phyloP scores from a whole-genome alignment of 208 protist genomes.

The Trypanosoma caninum region DNA sequence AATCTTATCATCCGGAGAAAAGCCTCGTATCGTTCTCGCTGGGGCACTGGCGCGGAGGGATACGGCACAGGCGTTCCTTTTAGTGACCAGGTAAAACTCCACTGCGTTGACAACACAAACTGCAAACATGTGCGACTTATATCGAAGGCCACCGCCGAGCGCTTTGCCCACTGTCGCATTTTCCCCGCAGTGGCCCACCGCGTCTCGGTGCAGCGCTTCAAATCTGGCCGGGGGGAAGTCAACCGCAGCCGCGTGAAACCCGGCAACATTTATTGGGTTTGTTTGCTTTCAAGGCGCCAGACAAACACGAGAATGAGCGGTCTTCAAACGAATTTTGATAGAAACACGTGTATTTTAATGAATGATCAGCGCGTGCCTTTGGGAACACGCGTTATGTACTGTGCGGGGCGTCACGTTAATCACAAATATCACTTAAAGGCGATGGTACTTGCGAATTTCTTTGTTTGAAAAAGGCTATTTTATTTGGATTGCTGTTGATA shows the following conservation, averaged over 20 bases:
- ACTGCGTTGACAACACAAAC: constrained; percentile 93
- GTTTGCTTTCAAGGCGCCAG: constrained; percentile 83
- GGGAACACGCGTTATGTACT: constrained; percentile 90
- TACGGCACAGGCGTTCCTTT: constrained; percentile 79
- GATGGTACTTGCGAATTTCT: constrained; percentile 91
- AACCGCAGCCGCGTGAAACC: constrained; percentile 78
- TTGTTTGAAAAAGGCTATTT: constrained; percentile 55
- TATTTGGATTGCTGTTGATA: neutral
- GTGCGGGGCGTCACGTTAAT: constrained; percentile 89
- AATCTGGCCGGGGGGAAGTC: constrained; percentile 65
- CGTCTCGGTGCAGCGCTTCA: constrained; percentile 89
- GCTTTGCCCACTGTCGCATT: constrained; percentile 86
- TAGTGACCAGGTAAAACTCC: constrained; percentile 87
- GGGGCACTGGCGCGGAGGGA: constrained; percentile 83
- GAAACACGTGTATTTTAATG: constrained; percentile 91
- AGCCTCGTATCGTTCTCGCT: constrained; percentile 78
- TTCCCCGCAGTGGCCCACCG: constrained; percentile 87
- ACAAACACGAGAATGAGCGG: constrained; percentile 86
- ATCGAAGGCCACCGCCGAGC: constrained; percentile 77
- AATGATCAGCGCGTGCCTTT: constrained; percentile 89
- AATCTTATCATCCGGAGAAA: constrained; percentile 87
- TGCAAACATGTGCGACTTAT: constrained; percentile 91
- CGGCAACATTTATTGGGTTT: constrained; percentile 88
- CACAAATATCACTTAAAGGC: constrained; percentile 91
- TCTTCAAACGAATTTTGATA: constrained; percentile 89